Percentiles rank a stretch among this genome's conserved stretches.
These are phyloP conservation scores for Boletus speciosus DNA, from an alignment of 768 basidiomycete genomes.

Conservation along the genomic window DNA sequence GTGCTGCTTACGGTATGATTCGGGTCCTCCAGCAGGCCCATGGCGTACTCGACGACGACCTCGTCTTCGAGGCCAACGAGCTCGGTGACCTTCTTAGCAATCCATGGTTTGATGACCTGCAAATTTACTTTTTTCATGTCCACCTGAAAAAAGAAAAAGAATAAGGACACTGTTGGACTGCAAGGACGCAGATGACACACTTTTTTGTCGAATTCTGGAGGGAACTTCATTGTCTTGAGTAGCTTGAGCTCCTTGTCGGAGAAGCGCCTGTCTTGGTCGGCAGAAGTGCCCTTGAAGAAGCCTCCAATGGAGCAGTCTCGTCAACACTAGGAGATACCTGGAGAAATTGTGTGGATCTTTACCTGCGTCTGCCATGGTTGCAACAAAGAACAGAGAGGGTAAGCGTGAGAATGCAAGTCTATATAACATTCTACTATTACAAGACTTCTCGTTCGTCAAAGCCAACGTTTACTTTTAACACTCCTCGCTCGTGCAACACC, in stretches of 20 bases:
- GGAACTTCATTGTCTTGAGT: slow-evolving; percentile 88
- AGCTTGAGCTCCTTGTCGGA: slow-evolving; percentile 93
- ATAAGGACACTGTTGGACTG: not conserved
- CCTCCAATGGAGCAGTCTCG: slow-evolving; percentile 38
- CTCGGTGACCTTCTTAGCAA: slow-evolving; percentile 88
- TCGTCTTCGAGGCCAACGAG: slow-evolving; percentile 95
- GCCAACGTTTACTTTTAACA: slow-evolving; percentile 28
- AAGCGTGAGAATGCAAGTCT: slow-evolving; percentile 20
- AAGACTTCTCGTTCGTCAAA: slow-evolving; percentile 32
- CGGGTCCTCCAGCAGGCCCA: slow-evolving; percentile 88
- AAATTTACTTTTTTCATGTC: slow-evolving; percentile 96
- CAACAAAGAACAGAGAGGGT: not conserved
- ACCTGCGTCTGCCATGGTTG: slow-evolving; percentile 60
- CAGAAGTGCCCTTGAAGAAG: slow-evolving; percentile 88
- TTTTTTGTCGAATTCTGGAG: slow-evolving; percentile 85
- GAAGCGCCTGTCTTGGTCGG: slow-evolving; percentile 89
- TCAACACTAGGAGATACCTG: slow-evolving; percentile 9
- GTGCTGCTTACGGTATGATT: slow-evolving; percentile 63
- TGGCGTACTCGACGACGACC: slow-evolving; percentile 93
- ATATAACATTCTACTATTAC: slow-evolving; percentile 7
- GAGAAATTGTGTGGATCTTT: slow-evolving; percentile 16
- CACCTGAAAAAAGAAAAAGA: slow-evolving; percentile 46
- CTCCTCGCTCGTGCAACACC: slow-evolving; percentile 23
- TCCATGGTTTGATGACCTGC: slow-evolving; percentile 90
- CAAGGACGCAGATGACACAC: slow-evolving; percentile 31